Percentiles rank a stretch among this genome's conserved stretches.
Evolutionary conservation across 2,329 filamentous ascomycete species (phyloP).

Genomic region (Furcasterigmium sp.): DNA sequence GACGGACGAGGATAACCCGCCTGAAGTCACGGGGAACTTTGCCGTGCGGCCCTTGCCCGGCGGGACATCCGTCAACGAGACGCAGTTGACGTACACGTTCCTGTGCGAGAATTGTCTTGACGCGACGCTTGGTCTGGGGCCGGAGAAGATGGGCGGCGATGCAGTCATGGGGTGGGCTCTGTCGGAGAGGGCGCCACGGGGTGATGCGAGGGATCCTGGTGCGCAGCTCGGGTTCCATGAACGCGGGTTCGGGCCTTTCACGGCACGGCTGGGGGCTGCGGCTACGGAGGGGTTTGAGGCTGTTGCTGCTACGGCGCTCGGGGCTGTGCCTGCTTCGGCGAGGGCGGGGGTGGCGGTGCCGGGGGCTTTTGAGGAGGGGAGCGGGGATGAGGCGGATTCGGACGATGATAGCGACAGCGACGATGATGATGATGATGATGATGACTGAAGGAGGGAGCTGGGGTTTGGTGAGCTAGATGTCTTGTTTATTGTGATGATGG

Average conservation of each 20-base stretch:
- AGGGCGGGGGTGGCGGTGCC: slow-evolving; percentile 10
- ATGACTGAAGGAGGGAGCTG: slow-evolving; percentile 6
- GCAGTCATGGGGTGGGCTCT: slow-evolving; percentile 31
- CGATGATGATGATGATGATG: slow-evolving; percentile 11
- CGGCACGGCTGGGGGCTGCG: slow-evolving; percentile 24
- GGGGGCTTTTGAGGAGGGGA: slow-evolving; percentile 13
- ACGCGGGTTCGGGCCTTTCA: slow-evolving; percentile 21
- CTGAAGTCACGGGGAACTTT: slow-evolving; percentile 35
- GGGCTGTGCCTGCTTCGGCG: slow-evolving; percentile 18
- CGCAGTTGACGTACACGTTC: slow-evolving; percentile 39
- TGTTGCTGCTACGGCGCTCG: slow-evolving; percentile 33
- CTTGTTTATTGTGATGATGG: background rate
- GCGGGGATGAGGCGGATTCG: slow-evolving; percentile 6
- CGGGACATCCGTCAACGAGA: slow-evolving; percentile 35
- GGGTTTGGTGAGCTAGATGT: no score
- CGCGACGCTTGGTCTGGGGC: slow-evolving; percentile 18
- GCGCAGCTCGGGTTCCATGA: slow-evolving; percentile 24
- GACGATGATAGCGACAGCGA: slow-evolving; percentile 9
- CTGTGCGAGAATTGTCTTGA: slow-evolving; percentile 33
- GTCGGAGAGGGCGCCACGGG: slow-evolving; percentile 15
- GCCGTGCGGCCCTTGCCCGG: slow-evolving; percentile 31
- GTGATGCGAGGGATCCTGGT: slow-evolving; percentile 15
- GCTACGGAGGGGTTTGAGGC: slow-evolving; percentile 28
- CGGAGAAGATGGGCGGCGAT: slow-evolving; percentile 14
- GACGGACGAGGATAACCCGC: slow-evolving; percentile 34